Conservation (phyloP, 2,329 filamentous ascomycete genomes). For the Pleomassaria siparia region DNA sequence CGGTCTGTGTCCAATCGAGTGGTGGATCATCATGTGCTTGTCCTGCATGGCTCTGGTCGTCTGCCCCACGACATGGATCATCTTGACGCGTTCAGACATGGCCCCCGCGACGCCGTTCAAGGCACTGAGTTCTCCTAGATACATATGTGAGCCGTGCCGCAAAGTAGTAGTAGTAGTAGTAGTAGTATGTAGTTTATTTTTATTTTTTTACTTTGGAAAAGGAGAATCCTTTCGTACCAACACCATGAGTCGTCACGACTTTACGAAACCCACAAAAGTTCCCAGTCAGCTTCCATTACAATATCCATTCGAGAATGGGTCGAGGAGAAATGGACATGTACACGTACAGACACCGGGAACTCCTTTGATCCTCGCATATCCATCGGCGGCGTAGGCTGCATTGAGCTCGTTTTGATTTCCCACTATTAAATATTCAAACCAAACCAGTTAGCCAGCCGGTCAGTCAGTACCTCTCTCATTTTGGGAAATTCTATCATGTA, state of each 20-base stretch:
- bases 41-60: slow-evolving; percentile 46
- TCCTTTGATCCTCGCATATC: slow-evolving; percentile 58
- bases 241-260: slow-evolving; percentile 62
- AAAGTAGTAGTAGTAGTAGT: too few species aligned
- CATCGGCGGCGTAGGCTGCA: slow-evolving; percentile 60
- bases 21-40: slow-evolving; percentile 49
- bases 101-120: slow-evolving; percentile 49
- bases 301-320: too few species aligned
- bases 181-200: too few species aligned
- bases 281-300: slow-evolving; percentile 1
- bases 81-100: slow-evolving; percentile 47
- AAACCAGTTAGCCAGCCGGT: too few species aligned
- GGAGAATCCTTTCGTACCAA: too few species aligned
- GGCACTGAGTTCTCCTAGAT: slow-evolving; percentile 44
- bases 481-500: too few species aligned
- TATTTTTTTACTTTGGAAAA: too few species aligned
- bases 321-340: not conserved
- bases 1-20: slow-evolving; percentile 46
- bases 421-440: slow-evolving; percentile 26
- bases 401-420: slow-evolving; percentile 63
- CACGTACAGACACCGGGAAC: slow-evolving; percentile 43
- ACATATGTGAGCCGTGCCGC: slow-evolving; percentile 1
- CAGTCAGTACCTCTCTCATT: too few species aligned
- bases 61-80: slow-evolving; percentile 51
- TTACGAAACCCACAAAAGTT: slow-evolving; percentile 29